Conservation (phyloP, 768 basidiomycete genomes). For the button mushroom (Agaricus bisporus) region DNA sequence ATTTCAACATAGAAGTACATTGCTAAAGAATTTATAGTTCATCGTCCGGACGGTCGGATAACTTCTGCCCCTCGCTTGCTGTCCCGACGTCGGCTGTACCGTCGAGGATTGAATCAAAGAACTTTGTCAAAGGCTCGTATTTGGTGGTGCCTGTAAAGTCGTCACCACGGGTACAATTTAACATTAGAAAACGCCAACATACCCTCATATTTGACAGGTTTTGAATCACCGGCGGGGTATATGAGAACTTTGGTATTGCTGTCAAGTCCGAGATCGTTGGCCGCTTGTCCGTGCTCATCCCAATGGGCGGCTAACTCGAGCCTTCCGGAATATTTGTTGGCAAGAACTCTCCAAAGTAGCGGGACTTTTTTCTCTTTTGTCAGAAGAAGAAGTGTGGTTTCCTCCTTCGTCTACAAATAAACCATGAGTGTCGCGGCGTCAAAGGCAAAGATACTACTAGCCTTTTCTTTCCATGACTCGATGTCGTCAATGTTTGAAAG, state of each 20-base stretch:
- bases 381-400: constrained; percentile 58
- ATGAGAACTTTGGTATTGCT: constrained; percentile 64
- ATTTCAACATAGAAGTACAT: too few species aligned
- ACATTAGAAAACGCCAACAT: neutral
- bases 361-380: constrained; percentile 75
- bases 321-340: constrained; percentile 60
- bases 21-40: constrained; percentile 5
- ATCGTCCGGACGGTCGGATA: constrained; percentile 9
- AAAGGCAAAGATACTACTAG: constrained; percentile 23
- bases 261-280: constrained; percentile 39
- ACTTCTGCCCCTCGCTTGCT: neutral
- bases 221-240: constrained; percentile 58
- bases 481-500: constrained; percentile 53
- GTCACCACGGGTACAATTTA: constrained; percentile 40
- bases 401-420: constrained; percentile 23
- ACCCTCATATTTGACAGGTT: constrained; percentile 67
- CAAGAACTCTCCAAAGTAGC: constrained; percentile 74
- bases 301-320: constrained; percentile 59
- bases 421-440: neutral
- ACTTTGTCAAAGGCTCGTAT: constrained; percentile 66
- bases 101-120: constrained; percentile 65
- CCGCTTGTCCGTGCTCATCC: constrained; percentile 59
- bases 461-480: constrained; percentile 62
- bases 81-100: constrained; percentile 51
- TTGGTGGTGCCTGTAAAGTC: constrained; percentile 61